phyloP scores from a whole-genome alignment of 2,329 filamentous ascomycete species.

The Neopestalotiopsis sp. region DNA sequence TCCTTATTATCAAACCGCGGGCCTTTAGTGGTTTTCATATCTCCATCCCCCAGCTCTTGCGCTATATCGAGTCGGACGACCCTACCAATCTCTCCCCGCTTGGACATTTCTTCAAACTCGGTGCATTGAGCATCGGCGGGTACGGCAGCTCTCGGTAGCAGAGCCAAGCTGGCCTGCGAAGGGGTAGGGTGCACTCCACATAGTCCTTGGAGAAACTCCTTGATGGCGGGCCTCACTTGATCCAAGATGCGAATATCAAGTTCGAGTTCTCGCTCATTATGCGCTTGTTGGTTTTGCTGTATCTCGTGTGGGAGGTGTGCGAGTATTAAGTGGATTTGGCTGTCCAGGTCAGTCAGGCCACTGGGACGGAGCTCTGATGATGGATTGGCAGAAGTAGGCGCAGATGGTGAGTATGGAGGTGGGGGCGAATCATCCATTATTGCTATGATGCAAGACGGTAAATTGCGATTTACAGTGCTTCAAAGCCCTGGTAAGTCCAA shows the following conservation, averaged over 20 bases:
- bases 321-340: conserved; percentile 39
- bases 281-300: conserved; percentile 38
- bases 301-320: conserved; percentile 44
- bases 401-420: conserved; percentile 4
- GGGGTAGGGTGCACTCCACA: conserved; percentile 38
- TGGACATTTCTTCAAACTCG: conserved; percentile 34
- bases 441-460: neutral
- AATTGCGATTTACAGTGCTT: neutral
- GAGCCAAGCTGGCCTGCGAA: conserved; percentile 45
- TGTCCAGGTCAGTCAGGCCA: no score
- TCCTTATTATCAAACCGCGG: conserved; percentile 19
- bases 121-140: conserved; percentile 33
- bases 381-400: neutral
- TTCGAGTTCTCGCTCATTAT: conserved; percentile 40
- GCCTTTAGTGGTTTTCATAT: conserved; percentile 11
- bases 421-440: neutral
- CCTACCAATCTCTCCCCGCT: conserved; percentile 32
- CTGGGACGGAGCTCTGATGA: conserved; percentile 14
- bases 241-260: conserved; percentile 46
- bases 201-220: conserved; percentile 47
- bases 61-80: conserved; percentile 27
- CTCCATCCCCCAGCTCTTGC: neutral
- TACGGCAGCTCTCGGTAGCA: conserved; percentile 51
- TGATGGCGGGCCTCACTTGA: conserved; percentile 46
- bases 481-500: neutral